Base-by-base conservation (phyloP, 192 early-diverging fungal genomes). In the Coemansia sp. region DNA sequence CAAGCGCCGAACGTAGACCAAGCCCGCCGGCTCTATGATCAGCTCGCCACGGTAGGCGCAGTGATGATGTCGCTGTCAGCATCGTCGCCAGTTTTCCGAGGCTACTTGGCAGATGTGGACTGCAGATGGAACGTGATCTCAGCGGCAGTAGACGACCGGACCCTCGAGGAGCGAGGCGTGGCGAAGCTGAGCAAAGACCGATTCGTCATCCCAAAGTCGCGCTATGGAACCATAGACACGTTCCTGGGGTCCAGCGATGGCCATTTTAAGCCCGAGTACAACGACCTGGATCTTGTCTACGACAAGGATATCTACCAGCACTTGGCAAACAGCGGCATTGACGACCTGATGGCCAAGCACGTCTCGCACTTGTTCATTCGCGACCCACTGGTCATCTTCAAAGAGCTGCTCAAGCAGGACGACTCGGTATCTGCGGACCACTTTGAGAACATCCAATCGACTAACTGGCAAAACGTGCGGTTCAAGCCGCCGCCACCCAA, bases 401-500 rank as follows among this genome's bases (percentile, higher is more conserved):
- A 90, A 64, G 97, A 99, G 81, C 74, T 95, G 40, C 76, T 97
- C 56, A 83, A 95, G 34, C 86, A 93, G 53, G 92, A 97, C 75
- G 89, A 99, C 66, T 73, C 83, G n/a, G 75, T 83, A 10, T 89
- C 85, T 33, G 90, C 92, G 0, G 97, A 99, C 74, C 97, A 99
- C 67, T 99, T 99, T 87, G 97, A 99, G 79, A 99, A 99, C 77
- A 86, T 99, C 38, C 97, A 99, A 84, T 93, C 91, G n/a, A 99
- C 97, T 45, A 99, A 99, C 79, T 99, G 97, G 97, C 97, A 99
- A 83, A 95, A 94, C 14, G 91, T 97, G 88, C 90, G 97, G 8
- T 99, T 99, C 86, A 99, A 99, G 83, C 94, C 95, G 35, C 97
- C 97, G 11, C 91, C 96, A 34, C 94, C 93, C 11, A 87, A 88